Evolutionary conservation across 176 grass and related monocot species (phyloP).

Genomic region (Lolium perenne): DNA sequence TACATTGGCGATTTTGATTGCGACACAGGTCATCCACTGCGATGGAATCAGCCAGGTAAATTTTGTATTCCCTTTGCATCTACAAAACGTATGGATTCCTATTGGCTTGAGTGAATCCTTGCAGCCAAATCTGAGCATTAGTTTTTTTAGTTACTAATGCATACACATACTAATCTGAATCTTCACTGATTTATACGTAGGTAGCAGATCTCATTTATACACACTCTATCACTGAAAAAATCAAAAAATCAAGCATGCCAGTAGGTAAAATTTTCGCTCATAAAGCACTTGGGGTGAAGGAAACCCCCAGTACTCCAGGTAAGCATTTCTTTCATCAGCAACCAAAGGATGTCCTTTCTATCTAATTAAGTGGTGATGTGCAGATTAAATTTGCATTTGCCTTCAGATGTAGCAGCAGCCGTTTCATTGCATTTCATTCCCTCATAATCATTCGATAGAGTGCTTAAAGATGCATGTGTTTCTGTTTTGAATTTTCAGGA

Average conservation of each 20-base stretch:
- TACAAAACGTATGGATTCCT: too few relatives aligned
- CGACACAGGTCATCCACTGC: too few relatives aligned
- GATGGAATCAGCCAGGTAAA: too few relatives aligned
- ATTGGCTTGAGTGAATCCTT: too few relatives aligned
- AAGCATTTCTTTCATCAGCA: conserved; percentile 6
- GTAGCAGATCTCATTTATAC: too few relatives aligned
- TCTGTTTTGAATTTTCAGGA: not conserved
- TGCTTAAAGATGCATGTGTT: not conserved
- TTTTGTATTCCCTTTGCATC: too few relatives aligned
- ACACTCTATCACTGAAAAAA: conserved; percentile 13
- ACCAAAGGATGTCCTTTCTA: not conserved
- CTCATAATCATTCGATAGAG: not conserved
- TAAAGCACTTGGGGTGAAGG: not conserved
- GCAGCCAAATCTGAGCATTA: too few relatives aligned
- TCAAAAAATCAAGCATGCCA: conserved; percentile 52
- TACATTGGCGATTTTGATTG: too few relatives aligned
- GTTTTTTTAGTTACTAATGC: too few relatives aligned
- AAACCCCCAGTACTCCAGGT: conserved; percentile 68
- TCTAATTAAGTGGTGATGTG: not conserved
- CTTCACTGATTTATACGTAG: too few relatives aligned
- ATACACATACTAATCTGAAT: too few relatives aligned
- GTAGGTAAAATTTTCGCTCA: conserved; percentile 30
- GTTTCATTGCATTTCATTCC: too few relatives aligned
- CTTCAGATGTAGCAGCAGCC: not conserved
- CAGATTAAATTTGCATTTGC: not conserved